Conservation (phyloP, 495 filamentous ascomycete genomes). For the Xylaria acuta region DNA sequence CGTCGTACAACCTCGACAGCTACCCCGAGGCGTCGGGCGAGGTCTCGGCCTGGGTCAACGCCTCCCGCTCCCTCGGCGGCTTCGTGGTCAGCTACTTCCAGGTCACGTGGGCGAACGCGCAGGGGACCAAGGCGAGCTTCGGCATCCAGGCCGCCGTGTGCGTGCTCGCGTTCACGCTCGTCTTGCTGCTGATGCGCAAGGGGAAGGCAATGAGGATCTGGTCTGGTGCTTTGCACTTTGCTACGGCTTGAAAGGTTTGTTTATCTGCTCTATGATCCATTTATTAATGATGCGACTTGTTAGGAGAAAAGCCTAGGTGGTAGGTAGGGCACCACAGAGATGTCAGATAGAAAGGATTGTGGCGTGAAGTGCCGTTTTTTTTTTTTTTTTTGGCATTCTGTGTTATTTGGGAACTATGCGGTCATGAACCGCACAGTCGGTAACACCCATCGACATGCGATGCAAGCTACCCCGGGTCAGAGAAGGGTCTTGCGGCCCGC, state of each 20-base stretch:
- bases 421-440: background rate
- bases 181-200: conserved; percentile 51
- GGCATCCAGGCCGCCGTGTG: conserved; percentile 59
- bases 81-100: conserved; percentile 62
- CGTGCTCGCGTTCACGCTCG: conserved; percentile 47
- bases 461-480: background rate
- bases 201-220: conserved; percentile 52
- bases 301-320: background rate
- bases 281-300: background rate
- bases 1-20: conserved; percentile 64
- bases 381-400: background rate
- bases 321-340: background rate
- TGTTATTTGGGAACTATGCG: background rate
- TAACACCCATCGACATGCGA: background rate
- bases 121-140: conserved; percentile 51
- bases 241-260: conserved; percentile 19
- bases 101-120: conserved; percentile 43
- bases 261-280: background rate
- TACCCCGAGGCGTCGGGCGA: conserved; percentile 65
- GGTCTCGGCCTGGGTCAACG: conserved; percentile 61
- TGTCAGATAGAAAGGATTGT: background rate
- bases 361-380: background rate
- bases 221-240: conserved; percentile 37
- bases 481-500: background rate
- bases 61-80: conserved; percentile 52